Evolutionary conservation across 345 rosid genomes (phyloP), one percentile per base, ranked within the genome.

Genomic region (Isatis tinctoria): DNA sequence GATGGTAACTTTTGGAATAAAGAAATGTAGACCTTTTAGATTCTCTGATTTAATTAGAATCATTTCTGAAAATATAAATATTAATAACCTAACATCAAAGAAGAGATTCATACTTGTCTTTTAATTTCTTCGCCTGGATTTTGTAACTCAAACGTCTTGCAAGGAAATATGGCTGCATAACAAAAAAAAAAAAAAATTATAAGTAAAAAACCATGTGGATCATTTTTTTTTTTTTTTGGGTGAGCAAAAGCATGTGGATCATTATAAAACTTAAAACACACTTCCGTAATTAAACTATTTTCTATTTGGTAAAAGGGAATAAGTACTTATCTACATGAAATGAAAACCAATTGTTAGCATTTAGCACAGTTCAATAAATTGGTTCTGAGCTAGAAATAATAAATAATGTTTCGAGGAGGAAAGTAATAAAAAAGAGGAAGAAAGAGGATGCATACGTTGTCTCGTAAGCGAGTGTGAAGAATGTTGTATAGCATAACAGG

Each of bases 21-120:
- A 12, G 35, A 48, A 18, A 33, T 49, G 6, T 36, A 33, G n/a
- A 6, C 2, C 2, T 22, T 22, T 22, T 22, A 22, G 2, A 5
- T 32, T 6, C 20, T 44, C 1, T 3, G 49, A n/a, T 6, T n/a
- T 44, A 44, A 8, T n/a, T 44, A 44, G 8, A 14, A 43, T 26
- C 30, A 35, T 7, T 70, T 33, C 60, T 11, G 40, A 40, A 62
- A 72, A 16, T 24, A 72, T 37, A 61, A 72, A 36, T 56, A 45
- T 47, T 48, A 41, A 39, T 22, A 48, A 37, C 32, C 27, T 35
- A 57, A 67, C 9, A 40, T 14, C 11, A 16, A 26, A 51, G 44
- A 28, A 67, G 39, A 61, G 24, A 68, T 28, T 26, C 68, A 17
- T 84, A 91, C 92, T 27, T 37, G 1, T 28, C 45, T 8, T 63